Evolutionary conservation across 352 stramenopile species (phyloP).

Genomic region (Phytopythium oedochilum): DNA sequence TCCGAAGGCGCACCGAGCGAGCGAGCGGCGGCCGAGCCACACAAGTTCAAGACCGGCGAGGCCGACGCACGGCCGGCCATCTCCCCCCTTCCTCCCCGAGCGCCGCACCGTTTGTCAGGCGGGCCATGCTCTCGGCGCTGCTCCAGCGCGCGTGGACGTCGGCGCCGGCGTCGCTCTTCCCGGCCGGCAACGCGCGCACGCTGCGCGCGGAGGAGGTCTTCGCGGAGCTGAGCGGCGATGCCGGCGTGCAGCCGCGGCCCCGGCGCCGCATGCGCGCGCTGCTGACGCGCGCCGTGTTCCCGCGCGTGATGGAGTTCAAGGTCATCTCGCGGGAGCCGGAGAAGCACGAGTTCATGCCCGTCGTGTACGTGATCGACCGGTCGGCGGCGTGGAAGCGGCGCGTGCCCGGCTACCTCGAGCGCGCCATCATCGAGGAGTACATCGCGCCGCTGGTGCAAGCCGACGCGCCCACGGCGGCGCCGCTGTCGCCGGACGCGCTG

Average conservation of each 20-base stretch:
- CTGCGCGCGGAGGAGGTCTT: constrained; percentile 17
- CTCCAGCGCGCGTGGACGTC: constrained; percentile 7
- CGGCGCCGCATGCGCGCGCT: constrained; percentile 13
- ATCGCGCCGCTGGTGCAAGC: constrained; percentile 39
- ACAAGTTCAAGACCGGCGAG: background rate
- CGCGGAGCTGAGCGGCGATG: constrained; percentile 17
- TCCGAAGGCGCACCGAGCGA: background rate
- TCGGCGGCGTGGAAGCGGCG: constrained; percentile 41
- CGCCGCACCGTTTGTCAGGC: too few species aligned
- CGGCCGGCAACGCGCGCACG: constrained; percentile 2
- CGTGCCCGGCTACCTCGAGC: constrained; percentile 45
- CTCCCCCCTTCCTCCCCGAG: background rate
- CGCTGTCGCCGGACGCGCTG: background rate
- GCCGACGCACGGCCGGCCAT: background rate
- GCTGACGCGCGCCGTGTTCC: constrained; percentile 44
- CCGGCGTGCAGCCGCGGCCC: constrained; percentile 5
- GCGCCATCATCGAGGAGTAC: constrained; percentile 52
- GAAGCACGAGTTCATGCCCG: constrained; percentile 77
- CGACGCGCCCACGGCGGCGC: constrained; percentile 2
- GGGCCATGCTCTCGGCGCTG: constrained; percentile 5
- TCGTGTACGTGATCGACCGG: constrained; percentile 67
- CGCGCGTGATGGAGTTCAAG: constrained; percentile 74
- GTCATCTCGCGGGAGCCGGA: constrained; percentile 65
- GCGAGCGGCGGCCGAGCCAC: too few species aligned
- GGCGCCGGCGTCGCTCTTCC: constrained; percentile 7